phyloP scores from a whole-genome alignment of 1,284 basidiomycete species.

The Naganishia cerealis region DNA sequence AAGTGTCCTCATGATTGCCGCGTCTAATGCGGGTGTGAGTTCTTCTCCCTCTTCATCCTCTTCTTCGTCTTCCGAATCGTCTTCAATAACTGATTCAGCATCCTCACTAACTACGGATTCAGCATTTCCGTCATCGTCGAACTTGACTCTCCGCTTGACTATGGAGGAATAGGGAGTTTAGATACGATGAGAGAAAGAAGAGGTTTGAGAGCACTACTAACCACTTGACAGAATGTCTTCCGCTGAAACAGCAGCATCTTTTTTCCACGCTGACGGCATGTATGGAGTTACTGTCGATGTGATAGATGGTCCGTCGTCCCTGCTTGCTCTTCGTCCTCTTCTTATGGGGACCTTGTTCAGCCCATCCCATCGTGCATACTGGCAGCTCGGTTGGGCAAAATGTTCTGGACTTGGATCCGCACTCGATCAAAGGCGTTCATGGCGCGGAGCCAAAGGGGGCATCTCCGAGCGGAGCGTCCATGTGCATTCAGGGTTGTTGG shows the following conservation, averaged over 20 bases:
- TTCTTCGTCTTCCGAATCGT: slow-evolving; percentile 61
- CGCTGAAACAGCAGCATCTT: slow-evolving; percentile 7
- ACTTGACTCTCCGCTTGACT: slow-evolving; percentile 25
- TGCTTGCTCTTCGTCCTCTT: neutral
- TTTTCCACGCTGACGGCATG: slow-evolving; percentile 27
- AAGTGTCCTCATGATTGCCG: slow-evolving; percentile 87
- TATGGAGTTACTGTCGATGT: neutral
- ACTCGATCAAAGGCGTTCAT: slow-evolving; percentile 11
- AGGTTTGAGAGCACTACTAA: neutral
- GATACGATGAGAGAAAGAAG: neutral
- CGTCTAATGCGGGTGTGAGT: slow-evolving; percentile 89
- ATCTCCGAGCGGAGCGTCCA: slow-evolving; percentile 7
- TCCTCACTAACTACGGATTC: slow-evolving; percentile 10
- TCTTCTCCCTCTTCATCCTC: slow-evolving; percentile 96
- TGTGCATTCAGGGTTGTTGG: neutral
- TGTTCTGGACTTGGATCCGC: slow-evolving; percentile 10
- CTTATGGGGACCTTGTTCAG: neutral
- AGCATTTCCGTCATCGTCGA: slow-evolving; percentile 20
- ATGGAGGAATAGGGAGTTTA: neutral
- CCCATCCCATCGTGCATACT: neutral
- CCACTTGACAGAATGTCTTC: slow-evolving; percentile 22
- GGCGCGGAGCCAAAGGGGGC: neutral
- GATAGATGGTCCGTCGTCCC: neutral
- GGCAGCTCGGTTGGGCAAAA: slow-evolving; percentile 25
- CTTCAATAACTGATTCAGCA: neutral